phyloP scores from a whole-genome alignment of 1,139 yeast genomes.

The Nakaseomyces kungkrabaensis region DNA sequence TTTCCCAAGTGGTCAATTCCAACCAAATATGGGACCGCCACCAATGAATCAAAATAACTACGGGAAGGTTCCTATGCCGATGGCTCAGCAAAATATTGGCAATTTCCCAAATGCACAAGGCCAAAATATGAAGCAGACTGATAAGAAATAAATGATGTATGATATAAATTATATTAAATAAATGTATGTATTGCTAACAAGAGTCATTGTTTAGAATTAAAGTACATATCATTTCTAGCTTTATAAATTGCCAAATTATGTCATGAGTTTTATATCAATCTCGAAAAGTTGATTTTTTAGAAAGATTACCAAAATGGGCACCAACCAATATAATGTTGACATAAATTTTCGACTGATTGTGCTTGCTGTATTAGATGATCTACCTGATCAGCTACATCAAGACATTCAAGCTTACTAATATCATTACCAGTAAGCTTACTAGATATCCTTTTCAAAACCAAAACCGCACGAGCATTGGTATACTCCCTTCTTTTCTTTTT shows the following conservation, averaged over 20 bases:
- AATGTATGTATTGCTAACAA: conserved; percentile 1
- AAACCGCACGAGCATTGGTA: conserved; percentile 77
- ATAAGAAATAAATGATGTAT: conserved; percentile 1
- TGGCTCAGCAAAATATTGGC: background rate
- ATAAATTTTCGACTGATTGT: conserved; percentile 87
- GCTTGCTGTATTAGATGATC: conserved; percentile 93
- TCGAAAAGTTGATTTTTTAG: background rate
- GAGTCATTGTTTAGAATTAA: background rate
- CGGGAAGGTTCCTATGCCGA: background rate
- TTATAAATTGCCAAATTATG: background rate
- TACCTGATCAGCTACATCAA: conserved; percentile 84
- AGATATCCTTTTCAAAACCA: conserved; percentile 81
- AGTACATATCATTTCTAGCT: background rate
- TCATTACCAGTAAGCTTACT: conserved; percentile 93
- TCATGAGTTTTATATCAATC: background rate
- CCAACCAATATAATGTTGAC: conserved; percentile 98
- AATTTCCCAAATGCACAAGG: background rate
- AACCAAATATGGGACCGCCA: conserved; percentile 4
- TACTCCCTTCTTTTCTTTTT: conserved; percentile 48
- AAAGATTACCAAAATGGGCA: conserved; percentile 83
- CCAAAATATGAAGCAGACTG: background rate
- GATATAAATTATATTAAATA: background rate
- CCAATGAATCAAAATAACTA: background rate
- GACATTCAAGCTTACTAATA: conserved; percentile 57
- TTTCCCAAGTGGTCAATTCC: conserved; percentile 4